phyloP scores from a whole-genome alignment of 2,329 filamentous ascomycete species.

The Alternaria atra region DNA sequence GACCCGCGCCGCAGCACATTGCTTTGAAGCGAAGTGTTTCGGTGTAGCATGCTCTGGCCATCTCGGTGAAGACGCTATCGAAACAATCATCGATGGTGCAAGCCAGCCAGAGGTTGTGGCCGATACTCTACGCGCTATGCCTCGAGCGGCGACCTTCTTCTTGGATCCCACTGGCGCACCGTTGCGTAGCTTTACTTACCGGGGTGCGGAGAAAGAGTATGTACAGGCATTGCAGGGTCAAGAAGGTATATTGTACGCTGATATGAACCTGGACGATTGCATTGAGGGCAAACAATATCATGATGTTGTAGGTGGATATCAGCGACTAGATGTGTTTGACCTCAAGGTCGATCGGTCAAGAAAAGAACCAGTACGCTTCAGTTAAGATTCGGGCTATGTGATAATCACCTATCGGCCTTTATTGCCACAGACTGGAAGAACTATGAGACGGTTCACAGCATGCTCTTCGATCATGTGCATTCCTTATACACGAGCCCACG shows the following conservation, averaged over 20 bases:
- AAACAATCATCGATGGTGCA: slow-evolving; percentile 43
- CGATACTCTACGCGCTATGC: slow-evolving; percentile 49
- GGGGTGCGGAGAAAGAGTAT: slow-evolving; percentile 28
- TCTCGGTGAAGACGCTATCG: slow-evolving; percentile 54
- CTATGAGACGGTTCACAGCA: background rate
- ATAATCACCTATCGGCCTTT: background rate
- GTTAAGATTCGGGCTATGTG: background rate
- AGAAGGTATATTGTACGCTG: slow-evolving; percentile 63
- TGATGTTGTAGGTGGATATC: slow-evolving; percentile 65
- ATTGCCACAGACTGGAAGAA: background rate
- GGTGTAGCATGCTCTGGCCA: slow-evolving; percentile 60
- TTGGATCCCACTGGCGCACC: slow-evolving; percentile 61
- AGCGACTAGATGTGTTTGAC: slow-evolving; percentile 64
- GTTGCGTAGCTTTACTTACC: slow-evolving; percentile 51
- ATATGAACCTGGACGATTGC: slow-evolving; percentile 60
- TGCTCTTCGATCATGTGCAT: background rate
- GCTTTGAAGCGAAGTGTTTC: slow-evolving; percentile 67
- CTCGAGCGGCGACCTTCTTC: slow-evolving; percentile 60
- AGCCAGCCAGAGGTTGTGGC: slow-evolving; percentile 38
- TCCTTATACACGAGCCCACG: background rate
- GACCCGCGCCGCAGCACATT: slow-evolving; percentile 63
- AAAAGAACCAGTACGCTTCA: slow-evolving; percentile 19
- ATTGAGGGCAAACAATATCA: slow-evolving; percentile 67
- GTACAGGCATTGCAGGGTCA: slow-evolving; percentile 55
- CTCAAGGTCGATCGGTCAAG: slow-evolving; percentile 57